These are phyloP conservation scores for Ophiorrhiza pumila DNA, from an alignment of 257 asterid species.

Conservation along the genomic window DNA sequence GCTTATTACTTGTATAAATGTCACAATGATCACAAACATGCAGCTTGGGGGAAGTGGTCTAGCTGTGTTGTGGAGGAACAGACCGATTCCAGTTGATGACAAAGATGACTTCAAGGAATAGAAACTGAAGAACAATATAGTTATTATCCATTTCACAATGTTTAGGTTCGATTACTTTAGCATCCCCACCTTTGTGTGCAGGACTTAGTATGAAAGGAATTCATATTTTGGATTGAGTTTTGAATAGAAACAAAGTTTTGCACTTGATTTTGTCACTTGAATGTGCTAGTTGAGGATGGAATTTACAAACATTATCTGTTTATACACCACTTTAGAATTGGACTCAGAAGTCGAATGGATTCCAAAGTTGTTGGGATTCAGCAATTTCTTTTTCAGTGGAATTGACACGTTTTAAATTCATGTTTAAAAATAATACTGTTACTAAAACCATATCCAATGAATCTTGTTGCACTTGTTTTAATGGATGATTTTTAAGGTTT, in stretches of 20 bases:
- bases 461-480: no score
- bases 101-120: conserved; percentile 98
- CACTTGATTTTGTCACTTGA: conserved; percentile 9
- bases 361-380: no score
- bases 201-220: not conserved
- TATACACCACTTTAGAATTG: no score
- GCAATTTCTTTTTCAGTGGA: no score
- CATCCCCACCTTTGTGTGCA: not conserved
- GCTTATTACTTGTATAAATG: not conserved
- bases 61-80: conserved; percentile 95
- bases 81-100: conserved; percentile 74
- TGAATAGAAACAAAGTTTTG: conserved; percentile 17
- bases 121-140: conserved; percentile 4
- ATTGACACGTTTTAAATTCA: no score
- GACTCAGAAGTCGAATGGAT: no score
- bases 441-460: no score
- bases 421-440: no score
- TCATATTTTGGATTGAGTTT: conserved; percentile 1
- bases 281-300: not conserved
- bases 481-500: no score
- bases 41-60: conserved; percentile 98
- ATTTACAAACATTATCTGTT: no score
- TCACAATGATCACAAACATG: conserved; percentile 3
- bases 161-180: conserved; percentile 1
- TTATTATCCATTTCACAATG: not conserved